These are phyloP conservation scores for Graphium sp. DNA, from an alignment of 2,329 filamentous ascomycete species.

Conservation along the genomic window DNA sequence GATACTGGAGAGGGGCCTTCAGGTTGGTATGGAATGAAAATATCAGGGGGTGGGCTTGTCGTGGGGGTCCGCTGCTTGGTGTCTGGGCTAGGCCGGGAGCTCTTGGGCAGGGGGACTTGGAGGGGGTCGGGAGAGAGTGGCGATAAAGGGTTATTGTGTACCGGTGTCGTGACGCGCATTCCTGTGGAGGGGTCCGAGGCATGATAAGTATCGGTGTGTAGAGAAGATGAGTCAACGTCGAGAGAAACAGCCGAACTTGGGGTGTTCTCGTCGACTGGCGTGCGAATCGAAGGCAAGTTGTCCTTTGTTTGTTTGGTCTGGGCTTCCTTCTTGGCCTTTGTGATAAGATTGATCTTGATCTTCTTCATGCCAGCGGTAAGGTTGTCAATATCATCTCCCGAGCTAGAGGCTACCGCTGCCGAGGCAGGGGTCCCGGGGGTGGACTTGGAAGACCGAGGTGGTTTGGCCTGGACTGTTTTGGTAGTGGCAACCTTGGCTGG, in stretches of 20 bases:
- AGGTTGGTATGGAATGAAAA: constrained; percentile 38
- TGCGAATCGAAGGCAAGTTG: background rate
- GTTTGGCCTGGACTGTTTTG: background rate
- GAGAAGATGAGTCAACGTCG: no score
- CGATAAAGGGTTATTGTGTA: no score
- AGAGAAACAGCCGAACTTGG: no score
- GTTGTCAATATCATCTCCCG: constrained; percentile 28
- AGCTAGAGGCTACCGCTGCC: constrained; percentile 4
- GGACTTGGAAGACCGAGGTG: background rate
- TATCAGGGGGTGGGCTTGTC: constrained; percentile 12
- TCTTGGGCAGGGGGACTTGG: constrained; percentile 10
- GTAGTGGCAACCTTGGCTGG: constrained; percentile 4
- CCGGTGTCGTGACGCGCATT: constrained; percentile 3
- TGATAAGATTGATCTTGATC: constrained; percentile 45
- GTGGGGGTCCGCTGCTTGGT: background rate
- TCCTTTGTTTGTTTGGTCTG: background rate
- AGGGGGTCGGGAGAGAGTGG: constrained; percentile 9
- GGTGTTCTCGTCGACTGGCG: background rate
- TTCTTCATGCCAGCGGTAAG: constrained; percentile 43
- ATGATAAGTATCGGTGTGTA: background rate
- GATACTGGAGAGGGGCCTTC: constrained; percentile 27
- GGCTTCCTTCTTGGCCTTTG: constrained; percentile 37
- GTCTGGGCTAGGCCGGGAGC: constrained; percentile 10
- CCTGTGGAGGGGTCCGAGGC: background rate
- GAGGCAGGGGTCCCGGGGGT: background rate